Evolutionary conservation across 2,329 filamentous ascomycete species (phyloP).

Genomic region (Aureobasidium sp.): DNA sequence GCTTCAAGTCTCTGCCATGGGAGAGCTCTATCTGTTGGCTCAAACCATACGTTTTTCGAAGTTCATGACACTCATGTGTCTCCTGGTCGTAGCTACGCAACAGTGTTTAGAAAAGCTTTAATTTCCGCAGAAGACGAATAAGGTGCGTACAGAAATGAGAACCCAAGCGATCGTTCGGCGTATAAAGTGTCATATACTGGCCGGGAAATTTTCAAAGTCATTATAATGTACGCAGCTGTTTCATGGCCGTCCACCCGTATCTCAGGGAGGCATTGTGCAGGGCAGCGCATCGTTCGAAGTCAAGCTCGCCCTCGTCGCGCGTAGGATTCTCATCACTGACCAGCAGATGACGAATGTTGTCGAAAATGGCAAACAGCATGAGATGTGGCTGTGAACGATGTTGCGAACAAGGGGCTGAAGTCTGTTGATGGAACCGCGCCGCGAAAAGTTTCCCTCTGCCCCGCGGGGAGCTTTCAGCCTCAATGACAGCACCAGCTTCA

Average conservation of each 20-base stretch:
- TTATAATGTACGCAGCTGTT: not conserved
- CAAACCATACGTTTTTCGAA: not conserved
- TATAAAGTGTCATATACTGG: not conserved
- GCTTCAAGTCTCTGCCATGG: not conserved
- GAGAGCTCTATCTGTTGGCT: not conserved
- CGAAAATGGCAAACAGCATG: not conserved
- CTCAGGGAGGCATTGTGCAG: not conserved
- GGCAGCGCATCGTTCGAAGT: not conserved
- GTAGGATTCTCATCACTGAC: not conserved
- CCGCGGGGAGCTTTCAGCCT: not conserved
- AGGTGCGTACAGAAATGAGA: not conserved
- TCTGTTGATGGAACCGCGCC: not conserved
- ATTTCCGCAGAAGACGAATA: not conserved
- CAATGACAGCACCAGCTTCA: not conserved
- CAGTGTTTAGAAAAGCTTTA: too few species aligned
- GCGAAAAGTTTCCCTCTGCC: not conserved
- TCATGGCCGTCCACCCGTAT: not conserved
- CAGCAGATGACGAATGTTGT: not conserved
- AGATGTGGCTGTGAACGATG: not conserved
- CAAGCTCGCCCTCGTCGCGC: not conserved
- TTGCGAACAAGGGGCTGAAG: not conserved
- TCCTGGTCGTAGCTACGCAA: not conserved
- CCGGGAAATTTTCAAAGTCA: not conserved
- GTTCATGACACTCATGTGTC: not conserved
- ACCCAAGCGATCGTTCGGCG: not conserved